Evolutionary conservation across 2,329 filamentous ascomycete species (phyloP).

Genomic region (Venturia aucupariae): DNA sequence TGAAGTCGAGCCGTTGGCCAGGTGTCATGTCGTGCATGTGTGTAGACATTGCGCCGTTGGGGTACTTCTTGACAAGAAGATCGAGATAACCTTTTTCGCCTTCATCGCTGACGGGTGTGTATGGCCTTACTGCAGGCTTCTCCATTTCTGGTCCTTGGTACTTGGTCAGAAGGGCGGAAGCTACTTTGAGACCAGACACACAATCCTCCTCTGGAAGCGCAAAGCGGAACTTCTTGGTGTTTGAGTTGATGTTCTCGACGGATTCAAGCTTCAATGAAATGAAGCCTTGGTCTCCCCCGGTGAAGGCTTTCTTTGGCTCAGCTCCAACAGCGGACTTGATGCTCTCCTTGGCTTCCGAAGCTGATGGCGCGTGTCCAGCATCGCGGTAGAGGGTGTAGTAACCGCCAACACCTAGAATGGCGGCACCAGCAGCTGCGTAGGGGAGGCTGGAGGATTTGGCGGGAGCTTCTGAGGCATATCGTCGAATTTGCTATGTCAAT

Average conservation of each 20-base stretch:
- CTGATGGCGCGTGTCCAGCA: not conserved
- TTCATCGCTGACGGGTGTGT: slow-evolving; percentile 87
- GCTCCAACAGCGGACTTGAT: slow-evolving; percentile 2
- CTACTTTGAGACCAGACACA: slow-evolving; percentile 71
- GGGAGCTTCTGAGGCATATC: slow-evolving; percentile 14
- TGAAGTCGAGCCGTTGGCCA: slow-evolving; percentile 78
- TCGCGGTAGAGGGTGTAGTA: slow-evolving; percentile 12
- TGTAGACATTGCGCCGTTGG: slow-evolving; percentile 80
- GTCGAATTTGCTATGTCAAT: slow-evolving; percentile 13
- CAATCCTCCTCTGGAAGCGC: slow-evolving; percentile 73
- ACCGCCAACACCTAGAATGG: slow-evolving; percentile 6
- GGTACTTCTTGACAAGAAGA: slow-evolving; percentile 86
- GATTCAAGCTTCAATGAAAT: slow-evolving; percentile 70
- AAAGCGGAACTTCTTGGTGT: slow-evolving; percentile 90
- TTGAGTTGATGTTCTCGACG: slow-evolving; percentile 77
- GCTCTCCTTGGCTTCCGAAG: slow-evolving; percentile 8
- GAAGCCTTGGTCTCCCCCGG: slow-evolving; percentile 82
- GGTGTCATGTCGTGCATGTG: slow-evolving; percentile 77
- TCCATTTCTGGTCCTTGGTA: slow-evolving; percentile 74
- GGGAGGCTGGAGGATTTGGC: not conserved
- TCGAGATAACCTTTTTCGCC: slow-evolving; percentile 74
- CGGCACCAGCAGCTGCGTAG: slow-evolving; percentile 11
- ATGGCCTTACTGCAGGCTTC: slow-evolving; percentile 83
- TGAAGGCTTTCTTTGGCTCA: slow-evolving; percentile 15
- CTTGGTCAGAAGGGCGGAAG: slow-evolving; percentile 83